Percentiles rank a stretch among this genome's conserved stretches.
These are phyloP conservation scores for Pisolithus microcarpus DNA, from an alignment of 768 basidiomycete genomes.

Conservation along the genomic window DNA sequence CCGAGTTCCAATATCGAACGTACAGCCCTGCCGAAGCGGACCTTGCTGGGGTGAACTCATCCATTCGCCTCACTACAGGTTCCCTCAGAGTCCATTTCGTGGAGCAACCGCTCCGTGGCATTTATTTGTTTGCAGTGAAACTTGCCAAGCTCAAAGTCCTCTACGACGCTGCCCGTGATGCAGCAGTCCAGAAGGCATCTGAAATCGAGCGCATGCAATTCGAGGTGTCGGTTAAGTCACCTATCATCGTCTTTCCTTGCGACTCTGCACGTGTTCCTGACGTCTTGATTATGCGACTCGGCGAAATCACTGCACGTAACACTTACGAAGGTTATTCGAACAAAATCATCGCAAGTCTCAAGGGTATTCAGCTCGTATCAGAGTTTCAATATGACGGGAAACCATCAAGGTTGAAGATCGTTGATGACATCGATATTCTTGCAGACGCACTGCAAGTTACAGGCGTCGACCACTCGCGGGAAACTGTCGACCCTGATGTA, in stretches of 20 bases:
- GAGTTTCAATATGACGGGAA: conserved; percentile 45
- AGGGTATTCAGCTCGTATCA: conserved; percentile 79
- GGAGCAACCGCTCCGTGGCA: conserved; percentile 82
- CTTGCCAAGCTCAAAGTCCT: conserved; percentile 88
- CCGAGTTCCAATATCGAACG: conserved; percentile 90
- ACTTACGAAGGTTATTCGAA: conserved; percentile 48
- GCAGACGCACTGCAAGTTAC: conserved; percentile 61
- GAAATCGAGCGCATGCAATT: conserved; percentile 94
- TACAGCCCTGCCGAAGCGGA: conserved; percentile 66
- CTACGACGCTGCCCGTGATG: conserved; percentile 91
- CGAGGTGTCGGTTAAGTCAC: conserved; percentile 82
- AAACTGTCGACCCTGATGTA: conserved; percentile 58
- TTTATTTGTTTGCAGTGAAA: conserved; percentile 76
- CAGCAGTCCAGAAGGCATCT: conserved; percentile 86
- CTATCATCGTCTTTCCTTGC: conserved; percentile 84
- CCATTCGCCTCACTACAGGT: conserved; percentile 74
- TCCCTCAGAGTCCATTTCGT: conserved; percentile 87
- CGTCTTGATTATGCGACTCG: conserved; percentile 72
- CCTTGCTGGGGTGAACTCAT: conserved; percentile 77
- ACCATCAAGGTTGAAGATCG: conserved; percentile 66
- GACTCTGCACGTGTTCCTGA: conserved; percentile 57
- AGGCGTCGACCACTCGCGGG: conserved; percentile 44
- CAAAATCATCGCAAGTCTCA: conserved; percentile 67
- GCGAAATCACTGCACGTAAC: conserved; percentile 83
- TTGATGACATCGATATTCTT: conserved; percentile 79